Evolutionary conservation across 768 basidiomycete species (phyloP).

Genomic region (Daedalea quercina): DNA sequence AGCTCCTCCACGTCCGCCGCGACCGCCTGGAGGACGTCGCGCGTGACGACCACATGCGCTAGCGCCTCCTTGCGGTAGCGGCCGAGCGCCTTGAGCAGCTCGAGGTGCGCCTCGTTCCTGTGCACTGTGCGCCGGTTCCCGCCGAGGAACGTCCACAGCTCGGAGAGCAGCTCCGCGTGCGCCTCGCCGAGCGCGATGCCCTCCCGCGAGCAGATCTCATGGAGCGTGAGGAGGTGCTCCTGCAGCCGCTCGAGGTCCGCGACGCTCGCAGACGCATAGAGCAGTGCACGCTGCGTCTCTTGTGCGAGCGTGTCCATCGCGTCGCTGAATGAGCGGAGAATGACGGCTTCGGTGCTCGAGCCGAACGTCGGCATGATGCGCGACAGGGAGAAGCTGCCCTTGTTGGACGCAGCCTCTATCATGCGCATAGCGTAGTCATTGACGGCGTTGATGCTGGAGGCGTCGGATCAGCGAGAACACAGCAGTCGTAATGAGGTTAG

Average conservation of each 20-base stretch:
- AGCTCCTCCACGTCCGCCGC: conserved; percentile 73
- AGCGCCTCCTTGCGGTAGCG: conserved; percentile 55
- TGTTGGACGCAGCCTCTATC: conserved; percentile 35
- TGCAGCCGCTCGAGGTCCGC: conserved; percentile 57
- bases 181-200: conserved; percentile 37
- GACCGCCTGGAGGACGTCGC: conserved; percentile 57
- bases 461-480: neutral
- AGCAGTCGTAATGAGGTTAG: neutral
- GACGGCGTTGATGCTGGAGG: conserved; percentile 60
- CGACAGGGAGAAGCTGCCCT: conserved; percentile 15
- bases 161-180: conserved; percentile 48
- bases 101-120: conserved; percentile 45
- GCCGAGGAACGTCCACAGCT: conserved; percentile 67
- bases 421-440: conserved; percentile 63
- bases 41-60: conserved; percentile 57
- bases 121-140: conserved; percentile 46
- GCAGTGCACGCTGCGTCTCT: conserved; percentile 46
- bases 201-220: conserved; percentile 58
- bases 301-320: conserved; percentile 55
- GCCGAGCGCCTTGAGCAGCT: conserved; percentile 47
- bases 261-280: conserved; percentile 60
- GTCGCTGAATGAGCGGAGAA: conserved; percentile 48
- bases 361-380: conserved; percentile 25
- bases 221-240: conserved; percentile 45
- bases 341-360: conserved; percentile 26